Conservation (phyloP, 2,329 filamentous ascomycete species). For the Pleoardoris graminearum region DNA sequence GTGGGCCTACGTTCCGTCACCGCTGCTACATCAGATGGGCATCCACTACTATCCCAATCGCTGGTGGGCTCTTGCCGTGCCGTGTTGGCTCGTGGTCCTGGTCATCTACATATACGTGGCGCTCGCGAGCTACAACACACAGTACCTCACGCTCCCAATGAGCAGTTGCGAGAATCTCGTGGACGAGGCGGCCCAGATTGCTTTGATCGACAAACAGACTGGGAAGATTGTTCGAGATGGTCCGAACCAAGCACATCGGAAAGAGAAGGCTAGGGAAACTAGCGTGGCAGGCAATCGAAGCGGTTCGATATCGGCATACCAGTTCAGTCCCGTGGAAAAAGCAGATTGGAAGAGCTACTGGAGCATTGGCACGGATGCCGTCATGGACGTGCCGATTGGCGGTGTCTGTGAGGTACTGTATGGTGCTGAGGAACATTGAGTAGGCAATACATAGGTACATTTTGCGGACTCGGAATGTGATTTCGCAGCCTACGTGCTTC, state of each 20-base stretch:
- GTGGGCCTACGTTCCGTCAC: conserved; percentile 90
- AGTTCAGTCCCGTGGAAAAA: conserved; percentile 46
- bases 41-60: conserved; percentile 97
- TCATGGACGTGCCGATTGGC: conserved; percentile 93
- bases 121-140: conserved; percentile 86
- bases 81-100: conserved; percentile 84
- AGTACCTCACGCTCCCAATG: conserved; percentile 81
- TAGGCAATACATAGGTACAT: background rate
- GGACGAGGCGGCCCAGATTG: conserved; percentile 85
- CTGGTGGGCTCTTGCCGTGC: conserved; percentile 95
- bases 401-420: conserved; percentile 96
- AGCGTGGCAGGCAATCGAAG: conserved; percentile 44
- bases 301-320: conserved; percentile 37
- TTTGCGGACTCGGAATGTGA: background rate
- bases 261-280: conserved; percentile 47
- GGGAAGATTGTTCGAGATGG: conserved; percentile 57
- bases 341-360: conserved; percentile 81
- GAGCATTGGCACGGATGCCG: conserved; percentile 92
- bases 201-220: conserved; percentile 71
- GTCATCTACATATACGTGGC: conserved; percentile 94
- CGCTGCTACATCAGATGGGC: conserved; percentile 87
- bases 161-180: conserved; percentile 84
- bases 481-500: background rate
- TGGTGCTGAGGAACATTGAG: conserved; percentile 54
- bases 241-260: conserved; percentile 25